Base-by-base conservation (phyloP, 768 basidiomycete species). In the Boletus bicolor region DNA sequence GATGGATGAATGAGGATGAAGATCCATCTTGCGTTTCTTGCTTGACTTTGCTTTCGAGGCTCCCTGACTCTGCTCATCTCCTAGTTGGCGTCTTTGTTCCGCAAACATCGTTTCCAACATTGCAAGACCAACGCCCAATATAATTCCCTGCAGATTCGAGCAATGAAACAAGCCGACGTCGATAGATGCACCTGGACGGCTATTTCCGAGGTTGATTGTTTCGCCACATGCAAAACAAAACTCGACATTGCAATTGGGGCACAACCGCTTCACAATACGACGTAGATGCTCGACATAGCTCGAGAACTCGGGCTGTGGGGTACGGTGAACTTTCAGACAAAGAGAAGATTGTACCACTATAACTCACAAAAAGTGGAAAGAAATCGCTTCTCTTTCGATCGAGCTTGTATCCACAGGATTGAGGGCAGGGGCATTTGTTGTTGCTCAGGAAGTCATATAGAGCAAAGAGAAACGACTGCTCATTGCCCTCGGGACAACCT, bases 401-500 rank as follows among this genome's bases (percentile, higher is more conserved):
- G 38, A 88, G 72, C 21, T 75, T 73, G 48, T 79, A 75, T 28
- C 88, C 89, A 70, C 93, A 96, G 37, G 81, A 80, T 58, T 86
- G 79, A 30, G 93, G 87, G 72, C 93, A 97, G 5, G 72, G 68
- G 64, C 86, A 86, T 53, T 75, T 68, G 2, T 83, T 84, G 49
- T 81, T 79, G 61, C 78, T 81, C 49, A 95, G 77, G 60, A 88
- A 80, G 45, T 85, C 81, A 70, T 93, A 95, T 32, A 93, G 80
- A 59, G 85, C 81, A 73, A 97, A 97, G 49, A 97, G 76, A 73
- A 89, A 89, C 55, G 83, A 84, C 67, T 97, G 93, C 70, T 97
- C 93, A 64, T 87, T 85, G 49, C 90, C 91, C 70, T 96, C 93
- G 0, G 94, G 93, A 72, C 94, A 97, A 19, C 94, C 94, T 68